These are phyloP conservation scores for Meredithiella fracta DNA, from an alignment of 2,329 filamentous ascomycete genomes.

Conservation along the genomic window DNA sequence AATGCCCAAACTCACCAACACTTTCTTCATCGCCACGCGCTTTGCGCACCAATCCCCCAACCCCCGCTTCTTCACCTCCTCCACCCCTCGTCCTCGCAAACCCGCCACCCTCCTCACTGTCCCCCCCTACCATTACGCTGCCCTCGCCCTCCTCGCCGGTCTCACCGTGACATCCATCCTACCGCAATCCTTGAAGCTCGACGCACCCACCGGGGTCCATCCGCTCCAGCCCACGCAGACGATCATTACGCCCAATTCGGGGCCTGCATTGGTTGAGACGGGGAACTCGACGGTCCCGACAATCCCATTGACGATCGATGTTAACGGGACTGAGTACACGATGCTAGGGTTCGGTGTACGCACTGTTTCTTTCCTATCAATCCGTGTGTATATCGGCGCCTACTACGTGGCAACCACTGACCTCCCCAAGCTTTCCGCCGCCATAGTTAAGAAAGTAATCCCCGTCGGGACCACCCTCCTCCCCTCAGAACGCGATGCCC, in stretches of 20 bases:
- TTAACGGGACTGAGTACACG: constrained; percentile 58
- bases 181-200: neutral
- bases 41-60: neutral
- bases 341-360: constrained; percentile 76
- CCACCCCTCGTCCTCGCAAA: neutral
- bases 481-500: constrained; percentile 57
- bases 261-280: constrained; percentile 30
- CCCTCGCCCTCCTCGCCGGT: neutral
- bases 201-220: constrained; percentile 10
- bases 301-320: constrained; percentile 56
- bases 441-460: constrained; percentile 60
- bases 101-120: neutral
- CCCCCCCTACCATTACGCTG: neutral
- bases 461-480: constrained; percentile 69
- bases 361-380: constrained; percentile 73
- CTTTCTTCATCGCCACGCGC: constrained; percentile 8
- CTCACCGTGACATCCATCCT: neutral
- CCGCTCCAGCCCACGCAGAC: constrained; percentile 9
- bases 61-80: constrained; percentile 10
- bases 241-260: constrained; percentile 1
- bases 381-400: constrained; percentile 90
- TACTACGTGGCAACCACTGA: constrained; percentile 78
- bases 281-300: constrained; percentile 64
- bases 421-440: constrained; percentile 61
- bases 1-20: constrained; percentile 1